Conservation (phyloP, 1,284 basidiomycete genomes). For the Microbotryomycetes sp. region DNA sequence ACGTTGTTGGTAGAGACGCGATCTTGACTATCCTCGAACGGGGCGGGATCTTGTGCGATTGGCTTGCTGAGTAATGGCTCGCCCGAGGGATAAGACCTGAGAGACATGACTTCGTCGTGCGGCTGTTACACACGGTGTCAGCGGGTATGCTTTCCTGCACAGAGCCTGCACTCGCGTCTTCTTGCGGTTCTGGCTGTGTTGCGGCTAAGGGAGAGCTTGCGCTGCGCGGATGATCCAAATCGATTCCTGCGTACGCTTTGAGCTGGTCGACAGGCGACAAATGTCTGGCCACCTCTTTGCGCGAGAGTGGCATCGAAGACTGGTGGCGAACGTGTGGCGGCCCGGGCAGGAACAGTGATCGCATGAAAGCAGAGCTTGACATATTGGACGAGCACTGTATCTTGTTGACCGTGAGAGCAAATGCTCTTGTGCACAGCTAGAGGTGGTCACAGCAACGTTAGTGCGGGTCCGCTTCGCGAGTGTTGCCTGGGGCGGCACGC, state of each 20-base stretch:
- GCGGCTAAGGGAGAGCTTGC: not conserved
- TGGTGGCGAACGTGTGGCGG: not conserved
- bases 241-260: not conserved
- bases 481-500: not conserved
- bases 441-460: not conserved
- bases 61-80: not conserved
- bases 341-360: constrained; percentile 4
- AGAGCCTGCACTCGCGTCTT: not conserved
- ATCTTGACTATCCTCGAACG: not conserved
- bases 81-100: not conserved
- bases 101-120: too few relatives aligned
- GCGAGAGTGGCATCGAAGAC: not conserved
- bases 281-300: not conserved
- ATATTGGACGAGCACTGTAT: not conserved
- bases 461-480: not conserved
- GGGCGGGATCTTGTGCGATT: not conserved
- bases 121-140: too few relatives aligned
- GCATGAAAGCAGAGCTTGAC: constrained; percentile 3
- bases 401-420: not conserved
- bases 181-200: not conserved
- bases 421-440: constrained; percentile 8
- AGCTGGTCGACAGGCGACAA: not conserved
- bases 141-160: too few relatives aligned
- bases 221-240: too few relatives aligned
- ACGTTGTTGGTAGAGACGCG: too few relatives aligned